A percentile compares a stretch with the other conserved stretches of the same genome.
phyloP scores from a whole-genome alignment of 148 eudicot species.

The Vaccinium macrocarpon region DNA sequence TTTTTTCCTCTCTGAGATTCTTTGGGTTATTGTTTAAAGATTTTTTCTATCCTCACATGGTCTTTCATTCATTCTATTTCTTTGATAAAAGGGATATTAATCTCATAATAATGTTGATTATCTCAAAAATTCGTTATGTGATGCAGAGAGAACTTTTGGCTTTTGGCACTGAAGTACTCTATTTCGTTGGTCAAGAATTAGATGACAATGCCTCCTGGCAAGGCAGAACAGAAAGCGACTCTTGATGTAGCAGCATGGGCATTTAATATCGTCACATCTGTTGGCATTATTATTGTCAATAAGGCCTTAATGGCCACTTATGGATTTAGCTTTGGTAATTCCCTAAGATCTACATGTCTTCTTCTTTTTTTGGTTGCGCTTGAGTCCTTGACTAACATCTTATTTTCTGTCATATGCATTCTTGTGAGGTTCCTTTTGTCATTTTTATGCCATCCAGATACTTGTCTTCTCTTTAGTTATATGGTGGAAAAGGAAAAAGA shows the following conservation, averaged over 20 bases:
- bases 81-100: neutral
- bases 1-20: neutral
- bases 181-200: slow-evolving; percentile 14
- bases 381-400: neutral
- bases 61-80: neutral
- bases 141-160: neutral
- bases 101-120: neutral
- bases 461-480: neutral
- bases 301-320: slow-evolving; percentile 81
- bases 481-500: neutral
- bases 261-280: slow-evolving; percentile 85
- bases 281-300: slow-evolving; percentile 79
- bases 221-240: slow-evolving; percentile 73
- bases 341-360: neutral
- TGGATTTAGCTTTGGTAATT: slow-evolving; percentile 75
- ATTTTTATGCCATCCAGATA: neutral
- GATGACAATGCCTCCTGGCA: slow-evolving; percentile 55
- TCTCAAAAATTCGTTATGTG: neutral
- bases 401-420: neutral
- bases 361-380: neutral
- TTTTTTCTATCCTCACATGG: neutral
- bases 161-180: neutral
- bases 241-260: slow-evolving; percentile 77
- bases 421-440: neutral
- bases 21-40: neutral